Evolutionary conservation across 2,329 filamentous ascomycete species (phyloP).

Genomic region (Cytospora leucostoma): DNA sequence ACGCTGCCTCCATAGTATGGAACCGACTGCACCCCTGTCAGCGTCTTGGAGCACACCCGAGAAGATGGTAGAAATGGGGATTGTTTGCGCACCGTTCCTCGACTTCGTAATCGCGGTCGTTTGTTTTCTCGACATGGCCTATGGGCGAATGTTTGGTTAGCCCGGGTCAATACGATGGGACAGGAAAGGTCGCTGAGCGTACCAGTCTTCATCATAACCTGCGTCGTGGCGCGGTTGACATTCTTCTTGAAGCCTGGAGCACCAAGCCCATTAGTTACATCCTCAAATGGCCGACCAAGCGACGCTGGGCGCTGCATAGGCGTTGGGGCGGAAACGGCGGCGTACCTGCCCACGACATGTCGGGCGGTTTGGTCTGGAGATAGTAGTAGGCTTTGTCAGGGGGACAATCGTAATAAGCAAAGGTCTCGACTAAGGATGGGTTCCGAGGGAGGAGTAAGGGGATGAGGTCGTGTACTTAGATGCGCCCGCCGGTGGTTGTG

Average conservation of each 20-base stretch:
- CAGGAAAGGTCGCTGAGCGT: conserved; percentile 33
- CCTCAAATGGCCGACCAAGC: background rate
- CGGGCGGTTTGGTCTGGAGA: conserved; percentile 30
- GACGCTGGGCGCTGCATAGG: conserved; percentile 25
- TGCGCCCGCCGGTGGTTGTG: background rate
- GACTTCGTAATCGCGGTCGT: conserved; percentile 97
- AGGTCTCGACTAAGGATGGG: background rate
- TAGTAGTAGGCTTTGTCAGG: background rate
- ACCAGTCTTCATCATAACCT: conserved; percentile 99
- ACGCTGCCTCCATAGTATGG: conserved; percentile 94
- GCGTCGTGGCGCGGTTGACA: conserved; percentile 97
- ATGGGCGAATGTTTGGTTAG: conserved; percentile 14
- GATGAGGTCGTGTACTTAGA: background rate
- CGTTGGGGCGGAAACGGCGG: conserved; percentile 14
- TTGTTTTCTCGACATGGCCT: conserved; percentile 98
- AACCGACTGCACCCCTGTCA: conserved; percentile 66
- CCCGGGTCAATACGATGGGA: background rate
- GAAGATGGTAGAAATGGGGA: background rate
- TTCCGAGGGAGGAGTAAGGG: conserved; percentile 3
- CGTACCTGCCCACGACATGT: conserved; percentile 53
- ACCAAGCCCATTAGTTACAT: background rate
- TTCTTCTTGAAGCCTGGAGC: conserved; percentile 82
- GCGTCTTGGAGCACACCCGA: background rate
- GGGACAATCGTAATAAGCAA: background rate
- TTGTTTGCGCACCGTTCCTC: conserved; percentile 70